These are phyloP conservation scores for Fusarium equiseti DNA, from an alignment of 2,329 filamentous ascomycete genomes.

Conservation along the genomic window DNA sequence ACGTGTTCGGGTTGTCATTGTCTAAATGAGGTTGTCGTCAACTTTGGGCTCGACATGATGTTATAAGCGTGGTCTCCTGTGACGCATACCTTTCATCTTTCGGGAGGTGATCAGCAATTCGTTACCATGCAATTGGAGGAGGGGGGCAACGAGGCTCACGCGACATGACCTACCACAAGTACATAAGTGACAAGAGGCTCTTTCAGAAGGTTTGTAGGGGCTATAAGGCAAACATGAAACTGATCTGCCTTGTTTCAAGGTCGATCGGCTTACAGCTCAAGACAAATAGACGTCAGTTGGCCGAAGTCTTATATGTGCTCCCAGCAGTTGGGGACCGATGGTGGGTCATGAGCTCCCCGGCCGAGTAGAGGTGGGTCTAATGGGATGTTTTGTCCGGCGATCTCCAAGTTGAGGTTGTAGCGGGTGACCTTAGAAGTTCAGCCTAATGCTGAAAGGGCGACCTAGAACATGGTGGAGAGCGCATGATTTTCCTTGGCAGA, in stretches of 20 bases:
- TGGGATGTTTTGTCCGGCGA: conserved; percentile 30
- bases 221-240: conserved; percentile 5
- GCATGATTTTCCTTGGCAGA: not conserved
- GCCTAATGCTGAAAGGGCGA: not conserved
- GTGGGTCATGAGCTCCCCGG: conserved; percentile 36
- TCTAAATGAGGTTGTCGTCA: conserved; percentile 17
- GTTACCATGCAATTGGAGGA: conserved; percentile 32
- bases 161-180: conserved; percentile 32
- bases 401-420: conserved; percentile 36
- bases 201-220: conserved; percentile 2
- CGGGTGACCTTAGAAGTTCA: conserved; percentile 4
- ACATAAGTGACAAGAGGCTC: not conserved
- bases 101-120: conserved; percentile 35
- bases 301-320: conserved; percentile 13
- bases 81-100: conserved; percentile 41
- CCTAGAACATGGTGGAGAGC: not conserved
- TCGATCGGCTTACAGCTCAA: conserved; percentile 6
- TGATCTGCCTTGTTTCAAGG: conserved; percentile 23
- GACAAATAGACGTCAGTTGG: conserved; percentile 17
- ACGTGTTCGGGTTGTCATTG: conserved; percentile 6
- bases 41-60: conserved; percentile 24
- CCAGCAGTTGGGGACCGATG: conserved; percentile 30
- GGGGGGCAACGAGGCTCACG: conserved; percentile 31
- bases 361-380: conserved; percentile 18
- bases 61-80: conserved; percentile 35